A percentile compares a stretch with the other conserved stretches of the same genome.
Evolutionary conservation across 164 flowering plant species (phyloP).

Genomic region (Kingdonia uniflora): DNA sequence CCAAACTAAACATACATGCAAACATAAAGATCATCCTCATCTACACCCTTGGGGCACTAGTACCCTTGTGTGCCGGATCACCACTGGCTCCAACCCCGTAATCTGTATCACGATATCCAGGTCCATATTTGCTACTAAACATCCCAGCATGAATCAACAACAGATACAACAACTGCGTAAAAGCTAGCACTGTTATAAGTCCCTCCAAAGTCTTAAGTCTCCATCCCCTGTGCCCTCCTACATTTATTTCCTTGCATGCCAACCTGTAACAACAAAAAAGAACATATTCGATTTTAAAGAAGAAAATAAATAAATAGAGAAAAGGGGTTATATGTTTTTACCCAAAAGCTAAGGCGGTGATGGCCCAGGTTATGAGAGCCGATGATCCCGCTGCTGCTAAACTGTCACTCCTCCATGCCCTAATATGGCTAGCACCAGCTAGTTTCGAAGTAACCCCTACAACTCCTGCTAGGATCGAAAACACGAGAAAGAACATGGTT

Average conservation of each 20-base stretch:
- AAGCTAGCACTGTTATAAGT: constrained; percentile 45
- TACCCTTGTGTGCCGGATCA: constrained; percentile 20
- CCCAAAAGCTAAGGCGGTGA: constrained; percentile 85
- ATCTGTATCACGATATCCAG: constrained; percentile 55
- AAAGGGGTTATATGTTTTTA: no score
- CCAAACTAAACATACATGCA: no score
- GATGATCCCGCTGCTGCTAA: constrained; percentile 69
- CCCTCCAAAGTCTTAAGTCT: constrained; percentile 70
- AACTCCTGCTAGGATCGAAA: constrained; percentile 57
- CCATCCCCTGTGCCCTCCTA: constrained; percentile 88
- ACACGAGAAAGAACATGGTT: constrained; percentile 44
- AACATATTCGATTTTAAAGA: no score
- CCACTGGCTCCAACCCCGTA: constrained; percentile 38
- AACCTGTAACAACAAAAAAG: constrained; percentile 24
- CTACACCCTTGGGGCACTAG: constrained; percentile 9
- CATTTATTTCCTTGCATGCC: constrained; percentile 72
- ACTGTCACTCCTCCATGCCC: constrained; percentile 80
- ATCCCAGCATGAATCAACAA: constrained; percentile 64
- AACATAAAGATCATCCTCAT: neutral
- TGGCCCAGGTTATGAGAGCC: constrained; percentile 66
- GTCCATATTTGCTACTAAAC: constrained; percentile 61
- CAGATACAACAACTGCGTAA: constrained; percentile 61
- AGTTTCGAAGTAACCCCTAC: constrained; percentile 61
- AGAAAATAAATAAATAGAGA: no score
- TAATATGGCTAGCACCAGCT: constrained; percentile 58